Base-by-base conservation (phyloP, 805 yeast species). In the Suhomyces prunicola region DNA sequence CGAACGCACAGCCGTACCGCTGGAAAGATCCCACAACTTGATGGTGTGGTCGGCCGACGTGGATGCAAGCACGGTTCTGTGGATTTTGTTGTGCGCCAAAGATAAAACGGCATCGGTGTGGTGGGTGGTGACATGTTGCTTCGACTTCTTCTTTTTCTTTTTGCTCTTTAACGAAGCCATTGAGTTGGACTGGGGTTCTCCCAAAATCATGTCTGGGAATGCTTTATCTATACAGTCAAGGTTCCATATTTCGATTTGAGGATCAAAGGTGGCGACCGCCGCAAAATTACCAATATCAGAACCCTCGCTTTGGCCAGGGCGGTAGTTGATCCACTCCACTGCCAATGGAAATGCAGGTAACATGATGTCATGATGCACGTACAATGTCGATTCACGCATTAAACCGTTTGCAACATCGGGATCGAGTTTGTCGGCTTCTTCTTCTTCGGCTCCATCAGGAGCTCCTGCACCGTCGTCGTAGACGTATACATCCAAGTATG, bases 181-280 rank as follows among this genome's bases (percentile, higher is more conserved):
- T 40, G 76, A 71, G 58, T 72, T 66, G 64, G 67, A 64, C 45
- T 77, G 78, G 9, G 84, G 84, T 65, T 88, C 96, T 50, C 99
- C 98, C 55, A 94, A 77, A 57, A 94, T 90, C 60, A 88, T 80
- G 66, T 92, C 97, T 12, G 99, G 99, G 80, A 89, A 93, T 26
- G 96, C 93, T 64, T 90, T 90, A 61, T 94, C 98, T 35, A 93
- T 77, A 57, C 87, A 85, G 68, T 94, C 99, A 63, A 94, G 76
- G 70, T 94, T 91, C 98, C 98, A 94, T 56, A 94, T 81, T 73
- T 94, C 99, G 70, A 94, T 93, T 66, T 88, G 96, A 41, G 99
- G 99, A 62, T 93, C 98, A 68, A 94, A 93, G 2, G 98, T 89
- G 66, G 98, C 98, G 58, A 94, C 78, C 12, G 99, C 99, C 2